Evolutionary conservation across 345 rosid genomes (phyloP).

Genomic region (Populus euphratica): DNA sequence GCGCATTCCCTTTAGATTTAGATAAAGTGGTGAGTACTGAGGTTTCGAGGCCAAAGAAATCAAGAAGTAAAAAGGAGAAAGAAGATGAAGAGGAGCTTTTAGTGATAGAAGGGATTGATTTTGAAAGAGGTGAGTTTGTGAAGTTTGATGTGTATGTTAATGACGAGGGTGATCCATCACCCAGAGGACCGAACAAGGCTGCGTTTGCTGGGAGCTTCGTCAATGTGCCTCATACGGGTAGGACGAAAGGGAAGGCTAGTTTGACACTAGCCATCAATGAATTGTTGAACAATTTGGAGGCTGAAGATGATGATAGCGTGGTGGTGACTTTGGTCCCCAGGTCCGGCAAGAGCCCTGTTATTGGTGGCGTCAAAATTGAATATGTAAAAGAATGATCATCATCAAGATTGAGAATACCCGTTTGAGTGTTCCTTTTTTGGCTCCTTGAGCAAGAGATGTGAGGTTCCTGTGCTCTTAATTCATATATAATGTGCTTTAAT

Average conservation of each 20-base stretch:
- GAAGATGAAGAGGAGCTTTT: slow-evolving; percentile 33
- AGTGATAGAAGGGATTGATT: slow-evolving; percentile 40
- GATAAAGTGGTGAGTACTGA: slow-evolving; percentile 2
- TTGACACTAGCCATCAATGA: slow-evolving; percentile 47
- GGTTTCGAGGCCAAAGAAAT: slow-evolving; percentile 19
- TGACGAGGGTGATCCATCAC: slow-evolving; percentile 31
- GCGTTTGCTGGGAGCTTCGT: slow-evolving; percentile 63
- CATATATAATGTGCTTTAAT: no score
- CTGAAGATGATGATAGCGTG: slow-evolving; percentile 48
- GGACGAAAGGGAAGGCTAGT: slow-evolving; percentile 35
- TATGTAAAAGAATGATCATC: slow-evolving; percentile 10
- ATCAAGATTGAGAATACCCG: background rate
- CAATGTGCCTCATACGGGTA: slow-evolving; percentile 48
- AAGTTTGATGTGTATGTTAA: slow-evolving; percentile 57
- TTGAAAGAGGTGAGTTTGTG: slow-evolving; percentile 32
- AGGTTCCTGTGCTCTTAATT: no score
- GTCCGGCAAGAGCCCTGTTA: slow-evolving; percentile 26
- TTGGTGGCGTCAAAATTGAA: slow-evolving; percentile 41
- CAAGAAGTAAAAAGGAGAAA: slow-evolving; percentile 13
- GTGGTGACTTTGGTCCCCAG: slow-evolving; percentile 50
- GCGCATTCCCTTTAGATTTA: slow-evolving; percentile 7
- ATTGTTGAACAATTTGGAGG: slow-evolving; percentile 50
- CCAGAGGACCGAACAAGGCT: slow-evolving; percentile 29
- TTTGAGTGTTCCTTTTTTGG: background rate
- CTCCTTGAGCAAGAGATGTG: background rate